Evolutionary conservation across 2,329 filamentous ascomycete genomes (phyloP).

Genomic region (Penicillium glabrum): DNA sequence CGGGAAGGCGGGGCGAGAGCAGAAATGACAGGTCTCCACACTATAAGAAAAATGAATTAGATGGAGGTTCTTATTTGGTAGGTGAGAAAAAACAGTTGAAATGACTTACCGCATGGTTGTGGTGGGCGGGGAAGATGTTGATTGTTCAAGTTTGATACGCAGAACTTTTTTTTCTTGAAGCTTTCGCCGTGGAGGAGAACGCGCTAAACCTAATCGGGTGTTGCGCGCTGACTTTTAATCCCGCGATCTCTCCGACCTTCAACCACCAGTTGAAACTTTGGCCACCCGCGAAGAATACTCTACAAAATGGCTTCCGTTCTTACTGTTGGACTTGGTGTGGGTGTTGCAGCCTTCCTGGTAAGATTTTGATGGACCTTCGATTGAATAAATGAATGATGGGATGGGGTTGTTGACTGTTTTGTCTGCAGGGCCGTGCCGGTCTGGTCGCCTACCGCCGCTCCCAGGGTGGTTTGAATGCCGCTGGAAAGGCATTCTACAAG

Average conservation of each 20-base stretch:
- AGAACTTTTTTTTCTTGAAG: conserved; percentile 27
- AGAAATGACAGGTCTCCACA: conserved; percentile 69
- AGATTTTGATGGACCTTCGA: conserved; percentile 29
- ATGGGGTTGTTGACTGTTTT: conserved; percentile 14
- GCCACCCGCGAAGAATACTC: not conserved
- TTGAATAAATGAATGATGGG: not conserved
- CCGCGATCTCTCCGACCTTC: conserved; percentile 12
- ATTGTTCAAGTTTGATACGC: conserved; percentile 13
- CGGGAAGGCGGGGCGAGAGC: conserved; percentile 67
- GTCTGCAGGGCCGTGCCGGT: conserved; percentile 77
- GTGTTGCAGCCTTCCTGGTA: conserved; percentile 75
- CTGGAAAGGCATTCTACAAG: conserved; percentile 95
- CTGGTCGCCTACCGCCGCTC: conserved; percentile 85
- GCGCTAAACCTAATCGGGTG: conserved; percentile 35
- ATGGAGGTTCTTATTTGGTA: not conserved
- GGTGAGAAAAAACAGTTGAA: not conserved
- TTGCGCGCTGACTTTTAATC: conserved; percentile 40
- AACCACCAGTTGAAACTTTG: conserved; percentile 2
- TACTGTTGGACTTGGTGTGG: conserved; percentile 47
- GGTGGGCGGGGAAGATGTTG: conserved; percentile 13
- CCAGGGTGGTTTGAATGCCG: conserved; percentile 64
- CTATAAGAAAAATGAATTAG: conserved; percentile 18
- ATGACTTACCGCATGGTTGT: conserved; percentile 27
- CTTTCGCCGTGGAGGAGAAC: conserved; percentile 26
- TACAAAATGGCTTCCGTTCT: conserved; percentile 44